Evolutionary conservation across 2,329 filamentous ascomycete species (phyloP), one percentile per base, ranked within the genome.

Genomic region (Cryphonectria nitschkei): DNA sequence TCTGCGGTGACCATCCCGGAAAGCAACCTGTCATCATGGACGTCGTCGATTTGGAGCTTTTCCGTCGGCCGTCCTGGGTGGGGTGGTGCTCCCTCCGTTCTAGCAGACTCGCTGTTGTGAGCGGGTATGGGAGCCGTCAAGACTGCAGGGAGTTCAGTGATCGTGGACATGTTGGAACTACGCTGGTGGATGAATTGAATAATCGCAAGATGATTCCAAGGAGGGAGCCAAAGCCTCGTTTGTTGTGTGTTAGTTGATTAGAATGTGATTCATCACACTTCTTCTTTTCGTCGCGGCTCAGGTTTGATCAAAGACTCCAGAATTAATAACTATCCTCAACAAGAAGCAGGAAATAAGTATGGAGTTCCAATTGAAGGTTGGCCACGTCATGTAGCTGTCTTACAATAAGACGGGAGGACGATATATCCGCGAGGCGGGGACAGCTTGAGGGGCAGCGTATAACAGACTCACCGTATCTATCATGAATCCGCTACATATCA

Each of bases 51-150:
- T 2, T 60, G 6, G 6, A 72, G 29, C 8, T 26, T 16, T 13
- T 68, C 54, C 19, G 14, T 43, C 19, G 70, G 68, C n/a, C 43
- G 68, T n/a, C 65, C 68, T 14, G 65, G 64, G 6, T 56, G 63
- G 46, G 43, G 5, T 46, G 56, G 26, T 22, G 39, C 7, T 34
- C 14, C 29, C 32, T 52, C 54, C 7, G n/a, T 39, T 22, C 32
- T 11, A 13, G 11, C 32, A 39, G 32, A 5, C 19, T 61, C 2
- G 7, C 34, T 16, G 13, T 16, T 16, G 13, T 16, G 14, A 4
- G 8, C 16, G 5, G 52, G 16, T 8, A 29, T 5, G 13, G 34
- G 3, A 14, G 52, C 37, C 11, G 56, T 29, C 14, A 5, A 11
- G 9, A 16, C 11, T 37, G 6, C 0, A 19, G 8, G 19, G 22